These are phyloP conservation scores for Lycium ferocissimum DNA, from an alignment of 257 asterid genomes.

Conservation along the genomic window DNA sequence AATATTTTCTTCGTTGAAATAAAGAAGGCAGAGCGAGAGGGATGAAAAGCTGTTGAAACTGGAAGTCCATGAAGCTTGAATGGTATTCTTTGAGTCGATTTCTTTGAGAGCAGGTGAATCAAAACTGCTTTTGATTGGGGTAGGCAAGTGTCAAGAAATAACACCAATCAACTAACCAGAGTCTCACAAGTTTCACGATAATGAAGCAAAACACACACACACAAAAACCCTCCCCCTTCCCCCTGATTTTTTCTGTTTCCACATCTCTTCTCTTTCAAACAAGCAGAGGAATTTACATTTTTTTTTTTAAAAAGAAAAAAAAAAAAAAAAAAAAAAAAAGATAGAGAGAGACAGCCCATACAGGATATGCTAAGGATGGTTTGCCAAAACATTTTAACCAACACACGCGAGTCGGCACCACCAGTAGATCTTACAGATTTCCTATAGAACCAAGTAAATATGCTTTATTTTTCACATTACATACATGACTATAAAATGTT, in stretches of 20 bases:
- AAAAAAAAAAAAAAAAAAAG: not conserved
- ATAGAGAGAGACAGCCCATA: not conserved
- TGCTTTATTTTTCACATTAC: not conserved
- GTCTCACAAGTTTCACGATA: not conserved
- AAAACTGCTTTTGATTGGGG: conserved; percentile 83
- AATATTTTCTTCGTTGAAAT: conserved; percentile 81
- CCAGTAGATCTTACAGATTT: not conserved
- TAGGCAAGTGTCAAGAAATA: conserved; percentile 67
- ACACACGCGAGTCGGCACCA: not conserved
- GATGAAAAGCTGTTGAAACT: conserved; percentile 89
- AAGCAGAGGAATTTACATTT: not conserved
- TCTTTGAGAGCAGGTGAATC: conserved; percentile 84
- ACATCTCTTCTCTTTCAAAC: not conserved
- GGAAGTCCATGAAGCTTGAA: conserved; percentile 91
- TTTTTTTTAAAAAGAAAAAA: too few relatives aligned
- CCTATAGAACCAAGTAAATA: not conserved
- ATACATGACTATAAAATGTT: not conserved
- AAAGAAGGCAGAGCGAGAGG: conserved; percentile 82
- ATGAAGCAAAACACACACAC: not conserved
- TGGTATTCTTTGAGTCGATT: conserved; percentile 72
- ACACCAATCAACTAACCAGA: conserved; percentile 33
- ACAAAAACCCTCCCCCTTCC: not conserved
- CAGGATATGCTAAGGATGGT: not conserved
- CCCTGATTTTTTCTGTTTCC: conserved; percentile 1
- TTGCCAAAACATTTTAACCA: conserved; percentile 9